Conservation (phyloP, 106 monocot genomes). For the Xerophyta viscosa region DNA sequence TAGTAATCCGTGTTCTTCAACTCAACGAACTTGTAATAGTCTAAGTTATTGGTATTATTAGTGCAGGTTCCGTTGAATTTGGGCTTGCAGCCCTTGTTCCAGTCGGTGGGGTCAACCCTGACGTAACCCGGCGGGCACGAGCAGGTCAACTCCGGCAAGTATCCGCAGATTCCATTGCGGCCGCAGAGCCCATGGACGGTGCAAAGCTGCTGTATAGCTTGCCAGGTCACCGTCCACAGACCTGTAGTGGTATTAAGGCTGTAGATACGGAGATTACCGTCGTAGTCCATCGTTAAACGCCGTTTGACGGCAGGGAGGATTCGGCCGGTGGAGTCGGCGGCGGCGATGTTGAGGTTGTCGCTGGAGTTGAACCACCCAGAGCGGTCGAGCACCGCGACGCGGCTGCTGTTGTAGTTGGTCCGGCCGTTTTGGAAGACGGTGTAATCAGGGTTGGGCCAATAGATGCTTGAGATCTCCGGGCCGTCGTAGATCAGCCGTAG, state of each 20-base stretch:
- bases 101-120: conserved; percentile 3
- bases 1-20: conserved; percentile 12
- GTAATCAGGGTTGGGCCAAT: conserved; percentile 14
- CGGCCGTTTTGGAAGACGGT: conserved; percentile 9
- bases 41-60: neutral
- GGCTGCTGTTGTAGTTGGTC: conserved; percentile 15
- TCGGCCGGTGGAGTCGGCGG: neutral
- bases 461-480: conserved; percentile 17
- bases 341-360: neutral
- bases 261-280: conserved; percentile 17
- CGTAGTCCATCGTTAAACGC: conserved; percentile 10
- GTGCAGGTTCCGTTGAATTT: neutral
- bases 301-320: neutral
- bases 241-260: conserved; percentile 1
- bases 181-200: conserved; percentile 15
- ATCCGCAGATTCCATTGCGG: conserved; percentile 15
- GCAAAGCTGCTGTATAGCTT: conserved; percentile 3
- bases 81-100: conserved; percentile 19
- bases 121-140: conserved; percentile 10
- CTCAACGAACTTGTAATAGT: conserved; percentile 12
- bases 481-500: conserved; percentile 26
- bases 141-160: conserved; percentile 4
- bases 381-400: conserved; percentile 9
- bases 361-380: conserved; percentile 5
- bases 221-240: neutral